Evolutionary conservation across 805 yeast genomes (phyloP).

Genomic region (Monosporozyma aquatica): DNA sequence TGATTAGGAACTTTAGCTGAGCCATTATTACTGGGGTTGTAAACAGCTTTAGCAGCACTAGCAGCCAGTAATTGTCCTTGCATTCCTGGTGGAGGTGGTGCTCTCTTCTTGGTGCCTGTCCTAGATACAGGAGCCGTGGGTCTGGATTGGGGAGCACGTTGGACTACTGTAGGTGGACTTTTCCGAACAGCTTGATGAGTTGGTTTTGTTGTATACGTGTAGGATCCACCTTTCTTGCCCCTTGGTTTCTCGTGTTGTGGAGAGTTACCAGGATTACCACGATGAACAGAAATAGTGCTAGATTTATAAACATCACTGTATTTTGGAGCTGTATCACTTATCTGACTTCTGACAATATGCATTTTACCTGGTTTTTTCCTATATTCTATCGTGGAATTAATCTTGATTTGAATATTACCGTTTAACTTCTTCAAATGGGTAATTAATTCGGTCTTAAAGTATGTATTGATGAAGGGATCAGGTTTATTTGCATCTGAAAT

Average conservation of each 20-base stretch:
- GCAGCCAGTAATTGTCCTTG: constrained; percentile 30
- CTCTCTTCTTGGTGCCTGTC: constrained; percentile 24
- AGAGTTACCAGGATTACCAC: constrained; percentile 69
- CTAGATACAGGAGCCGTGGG: constrained; percentile 26
- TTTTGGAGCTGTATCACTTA: constrained; percentile 54
- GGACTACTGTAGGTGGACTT: constrained; percentile 6
- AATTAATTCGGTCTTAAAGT: constrained; percentile 81
- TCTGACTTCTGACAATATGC: constrained; percentile 62
- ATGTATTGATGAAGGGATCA: constrained; percentile 71
- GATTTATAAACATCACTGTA: constrained; percentile 77
- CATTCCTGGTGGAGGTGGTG: constrained; percentile 30
- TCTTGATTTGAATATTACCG: constrained; percentile 47
- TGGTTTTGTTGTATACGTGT: constrained; percentile 4
- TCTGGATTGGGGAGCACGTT: constrained; percentile 12
- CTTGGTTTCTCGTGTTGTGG: constrained; percentile 69
- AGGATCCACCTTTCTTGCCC: constrained; percentile 30
- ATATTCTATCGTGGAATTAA: constrained; percentile 68
- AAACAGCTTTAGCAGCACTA: constrained; percentile 34
- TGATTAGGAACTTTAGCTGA: constrained; percentile 19
- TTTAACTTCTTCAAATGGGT: constrained; percentile 61
- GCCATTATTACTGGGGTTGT: constrained; percentile 25
- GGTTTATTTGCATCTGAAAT: constrained; percentile 39
- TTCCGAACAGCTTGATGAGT: constrained; percentile 6
- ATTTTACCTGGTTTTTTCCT: constrained; percentile 83
- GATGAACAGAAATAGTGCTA: constrained; percentile 70